Base-by-base conservation (phyloP, 345 rosid species). In the Euclidium syriacum region DNA sequence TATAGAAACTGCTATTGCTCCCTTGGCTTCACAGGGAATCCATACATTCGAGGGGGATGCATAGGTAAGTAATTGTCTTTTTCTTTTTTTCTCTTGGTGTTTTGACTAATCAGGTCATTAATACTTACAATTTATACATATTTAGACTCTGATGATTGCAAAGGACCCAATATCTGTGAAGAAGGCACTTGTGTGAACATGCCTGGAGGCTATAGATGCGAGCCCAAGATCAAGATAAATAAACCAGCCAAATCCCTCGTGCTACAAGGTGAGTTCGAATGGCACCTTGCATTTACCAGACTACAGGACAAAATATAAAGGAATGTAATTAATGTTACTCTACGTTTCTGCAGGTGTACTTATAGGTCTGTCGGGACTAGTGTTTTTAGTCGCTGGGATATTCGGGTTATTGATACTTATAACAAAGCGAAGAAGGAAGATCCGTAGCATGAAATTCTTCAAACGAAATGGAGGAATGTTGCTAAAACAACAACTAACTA, bases 391-490 rank as follows among this genome's bases (percentile, higher is more conserved):
- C 34, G 12, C 40, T 30, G 67, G 67, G 27, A 39, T 17, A 0
- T 26, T 27, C 1, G 14, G 38, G 5, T 10, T 58, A 36, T 20
- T 8, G 20, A 47, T 10, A 7, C 8, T 32, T 10, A 8, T 68
- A 0, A 59, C 1, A 7, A 58, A 50, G 27, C 22, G 43, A 39
- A 58, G 49, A 18, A 36, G 2, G 29, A 20, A 30, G 1, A 32
- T 10, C 12, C 20, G 10, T 1, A 23, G 6, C 22, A 39, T 1
- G 46, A 68, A 59, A 6, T 51, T 68, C 46, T 68, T 59, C 7
- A 58, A 68, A 20, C 73, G 41, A 4, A 68, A 68, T 23, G 73
- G 67, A 58, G 73, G 73, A 3, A 23, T 69, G 20, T 2, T 69
- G 33, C 2, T 61, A 10, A 17, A 53, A 7, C 52, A 70, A 62